Conservation (phyloP, 1,139 yeast species). For the Lodderomyces jiufengensis region DNA sequence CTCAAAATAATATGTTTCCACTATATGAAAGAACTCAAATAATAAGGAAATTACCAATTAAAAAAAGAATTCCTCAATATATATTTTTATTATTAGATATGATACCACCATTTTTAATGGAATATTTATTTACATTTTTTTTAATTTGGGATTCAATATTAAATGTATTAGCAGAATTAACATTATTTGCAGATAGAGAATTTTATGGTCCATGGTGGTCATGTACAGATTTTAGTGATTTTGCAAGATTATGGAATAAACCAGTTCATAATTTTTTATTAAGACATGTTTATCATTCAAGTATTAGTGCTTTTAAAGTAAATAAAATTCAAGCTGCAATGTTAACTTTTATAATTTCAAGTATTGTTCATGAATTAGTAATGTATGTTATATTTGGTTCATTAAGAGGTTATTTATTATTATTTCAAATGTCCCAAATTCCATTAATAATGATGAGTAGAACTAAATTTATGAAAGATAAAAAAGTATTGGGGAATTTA, state of each 20-base stretch:
- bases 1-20: conserved; percentile 79
- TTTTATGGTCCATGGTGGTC: conserved; percentile 99
- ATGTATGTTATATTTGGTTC: conserved; percentile 85
- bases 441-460: conserved; percentile 58
- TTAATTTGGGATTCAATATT: conserved; percentile 93
- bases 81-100: conserved; percentile 67
- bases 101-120: conserved; percentile 71
- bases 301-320: conserved; percentile 71
- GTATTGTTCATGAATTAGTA: conserved; percentile 83
- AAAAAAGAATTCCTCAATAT: conserved; percentile 48
- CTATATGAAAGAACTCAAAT: conserved; percentile 58
- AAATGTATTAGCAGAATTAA: conserved; percentile 84
- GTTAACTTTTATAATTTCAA: conserved; percentile 76
- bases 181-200: conserved; percentile 82
- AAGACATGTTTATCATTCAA: conserved; percentile 91
- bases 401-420: conserved; percentile 73
- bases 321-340: conserved; percentile 68
- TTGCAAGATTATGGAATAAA: conserved; percentile 89
- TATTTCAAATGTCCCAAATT: conserved; percentile 80
- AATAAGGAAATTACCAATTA: conserved; percentile 45
- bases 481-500: conserved; percentile 67
- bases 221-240: conserved; percentile 89
- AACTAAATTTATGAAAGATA: conserved; percentile 48
- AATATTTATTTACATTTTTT: conserved; percentile 78
- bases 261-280: conserved; percentile 91